These are phyloP conservation scores for Clarireedia paspali DNA, from an alignment of 2,329 filamentous ascomycete species.

Conservation along the genomic window DNA sequence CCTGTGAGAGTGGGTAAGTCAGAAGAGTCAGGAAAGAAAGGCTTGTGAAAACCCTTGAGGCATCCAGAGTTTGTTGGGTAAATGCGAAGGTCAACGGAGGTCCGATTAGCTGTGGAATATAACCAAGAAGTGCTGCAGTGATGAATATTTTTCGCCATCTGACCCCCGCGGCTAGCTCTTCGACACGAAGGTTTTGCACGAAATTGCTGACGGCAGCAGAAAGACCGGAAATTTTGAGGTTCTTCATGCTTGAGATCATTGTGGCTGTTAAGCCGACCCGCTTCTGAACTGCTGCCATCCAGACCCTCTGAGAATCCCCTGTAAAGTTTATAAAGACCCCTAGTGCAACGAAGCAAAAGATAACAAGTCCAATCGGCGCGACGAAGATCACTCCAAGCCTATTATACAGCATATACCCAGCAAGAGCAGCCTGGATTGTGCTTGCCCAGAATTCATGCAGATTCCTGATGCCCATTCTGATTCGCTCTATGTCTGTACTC, in stretches of 20 bases:
- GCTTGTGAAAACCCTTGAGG: constrained; percentile 14
- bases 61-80: constrained; percentile 12
- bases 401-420: constrained; percentile 28
- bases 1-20: constrained; percentile 13
- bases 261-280: constrained; percentile 13
- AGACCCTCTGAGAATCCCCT: constrained; percentile 15
- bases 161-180: constrained; percentile 28
- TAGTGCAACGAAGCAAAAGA: constrained; percentile 28
- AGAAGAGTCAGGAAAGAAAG: constrained; percentile 18
- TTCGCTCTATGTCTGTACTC: constrained; percentile 22
- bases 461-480: neutral
- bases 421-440: constrained; percentile 29
- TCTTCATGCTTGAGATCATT: constrained; percentile 34
- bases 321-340: constrained; percentile 13
- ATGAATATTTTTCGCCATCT: constrained; percentile 19
- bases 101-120: constrained; percentile 11
- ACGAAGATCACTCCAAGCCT: constrained; percentile 22
- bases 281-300: constrained; percentile 12
- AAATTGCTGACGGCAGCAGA: constrained; percentile 24
- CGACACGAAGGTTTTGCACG: constrained; percentile 30
- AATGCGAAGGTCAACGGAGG: constrained; percentile 16
- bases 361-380: constrained; percentile 36
- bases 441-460: neutral
- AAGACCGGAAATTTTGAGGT: constrained; percentile 34
- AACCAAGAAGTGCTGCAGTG: constrained; percentile 13